Evolutionary conservation across 148 eudicot genomes (phyloP).

Genomic region (Chenopodium formosanum): DNA sequence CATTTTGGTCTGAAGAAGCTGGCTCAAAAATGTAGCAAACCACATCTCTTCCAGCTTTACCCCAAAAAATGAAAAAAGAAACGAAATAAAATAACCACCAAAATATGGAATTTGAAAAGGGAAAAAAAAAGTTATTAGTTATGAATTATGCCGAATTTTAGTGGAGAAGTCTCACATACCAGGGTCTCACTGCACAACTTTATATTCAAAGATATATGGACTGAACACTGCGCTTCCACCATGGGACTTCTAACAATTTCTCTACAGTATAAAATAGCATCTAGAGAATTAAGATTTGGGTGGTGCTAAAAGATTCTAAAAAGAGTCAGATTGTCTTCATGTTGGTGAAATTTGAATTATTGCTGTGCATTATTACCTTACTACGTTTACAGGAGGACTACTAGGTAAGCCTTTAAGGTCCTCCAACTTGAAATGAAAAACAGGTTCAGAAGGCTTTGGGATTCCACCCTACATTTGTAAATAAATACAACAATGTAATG

Average conservation of each 20-base stretch:
- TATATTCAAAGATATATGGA: conserved; percentile 76
- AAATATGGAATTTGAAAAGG: background rate
- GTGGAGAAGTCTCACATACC: conserved; percentile 37
- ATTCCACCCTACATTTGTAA: conserved; percentile 71
- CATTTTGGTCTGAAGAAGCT: conserved; percentile 73
- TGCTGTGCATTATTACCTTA: conserved; percentile 39
- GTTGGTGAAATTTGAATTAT: background rate
- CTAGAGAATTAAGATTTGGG: background rate
- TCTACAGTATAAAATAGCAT: conserved; percentile 41
- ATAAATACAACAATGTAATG: conserved; percentile 1
- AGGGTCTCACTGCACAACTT: conserved; percentile 66
- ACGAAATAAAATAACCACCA: background rate
- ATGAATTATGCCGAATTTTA: too few species aligned
- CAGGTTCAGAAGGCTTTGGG: conserved; percentile 58
- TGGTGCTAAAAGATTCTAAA: background rate
- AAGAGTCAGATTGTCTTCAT: background rate
- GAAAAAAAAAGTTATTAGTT: background rate
- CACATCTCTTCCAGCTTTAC: conserved; percentile 64
- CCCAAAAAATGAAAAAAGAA: background rate
- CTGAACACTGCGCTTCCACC: conserved; percentile 96
- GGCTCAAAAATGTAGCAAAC: conserved; percentile 53
- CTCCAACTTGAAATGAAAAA: conserved; percentile 56
- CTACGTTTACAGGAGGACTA: conserved; percentile 58
- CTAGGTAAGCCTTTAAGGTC: conserved; percentile 80
- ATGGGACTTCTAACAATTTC: conserved; percentile 89